Evolutionary conservation across 495 filamentous ascomycete species (phyloP), one percentile per base, ranked within the genome.

Genomic region (Talaromyces borbonicus): DNA sequence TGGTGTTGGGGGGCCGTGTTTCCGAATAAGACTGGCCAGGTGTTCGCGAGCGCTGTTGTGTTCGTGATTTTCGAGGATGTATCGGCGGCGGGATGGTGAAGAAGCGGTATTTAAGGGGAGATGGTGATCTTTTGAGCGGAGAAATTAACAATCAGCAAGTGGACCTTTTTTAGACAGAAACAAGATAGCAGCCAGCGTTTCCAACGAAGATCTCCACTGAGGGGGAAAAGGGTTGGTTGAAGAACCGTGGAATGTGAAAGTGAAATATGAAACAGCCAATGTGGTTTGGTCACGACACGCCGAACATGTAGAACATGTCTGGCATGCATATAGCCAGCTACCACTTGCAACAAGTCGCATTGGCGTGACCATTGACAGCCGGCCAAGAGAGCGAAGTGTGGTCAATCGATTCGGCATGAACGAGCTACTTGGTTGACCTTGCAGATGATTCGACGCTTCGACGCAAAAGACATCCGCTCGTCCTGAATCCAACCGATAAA

Each of bases 41-140:
- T 63, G 89, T 37, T 75, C 69, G 43, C 85, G 83, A 22, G 88
- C 86, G 58, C 82, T 83, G 35, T 83, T 80, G 77, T 49, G 74
- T 80, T 54, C 63, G 52, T 22, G 46, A 59, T 54, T 53, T 46
- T 15, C 58, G 57, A 42, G 49, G n/a, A n/a, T n/a, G n/a, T n/a
- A n/a, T n/a, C n/a, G n/a, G 56, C 51, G 67, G 32, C 67, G 63
- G 22, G 52, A 70, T 45, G 57, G 65, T 46, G 53, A 56, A 39
- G 66, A 84, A 57, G 66, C 75, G 52, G 77, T 70, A 3, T 69
- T 76, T 63, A 65, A 64, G 52, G n/a, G n/a, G n/a, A 24, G 38
- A 15, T 87, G 75, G 68, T 78, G 79, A 77, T 73, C 74, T 60
- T n/a, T n/a, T n/a, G n/a, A n/a, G 65, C 68, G 38, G 26, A 41